Base-by-base conservation (phyloP, 331 rosid genomes). In the Dryas integrifolia region DNA sequence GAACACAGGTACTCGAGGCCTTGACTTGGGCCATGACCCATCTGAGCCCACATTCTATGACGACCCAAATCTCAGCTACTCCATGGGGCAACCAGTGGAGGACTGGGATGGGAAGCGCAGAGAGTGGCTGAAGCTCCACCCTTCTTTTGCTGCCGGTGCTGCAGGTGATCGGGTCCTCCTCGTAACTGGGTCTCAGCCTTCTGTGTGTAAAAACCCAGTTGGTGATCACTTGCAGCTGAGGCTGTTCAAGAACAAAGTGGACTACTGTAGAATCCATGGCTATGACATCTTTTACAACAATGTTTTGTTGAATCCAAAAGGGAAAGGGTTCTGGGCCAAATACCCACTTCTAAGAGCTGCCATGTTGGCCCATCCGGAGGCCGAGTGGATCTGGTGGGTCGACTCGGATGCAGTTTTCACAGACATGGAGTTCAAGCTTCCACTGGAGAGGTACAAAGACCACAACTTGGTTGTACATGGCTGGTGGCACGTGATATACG, bases 301-400 rank as follows among this genome's bases (percentile, higher is more conserved):
- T 50, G 62, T 61, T 18, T 63, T 90, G 13, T 67, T 90, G 1
- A 76, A 92, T 69, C 96, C 90, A 1, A 68, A 84, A 13, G 91
- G 91, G 92, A 78, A 73, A 58, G 49, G 85, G 0, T 92, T 83
- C 59, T 92, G 98, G 98, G 98, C 98, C n/a, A 92, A 92, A 57
- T 86, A 86, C 1, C 96, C 98, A 2, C 90, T 85, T 65, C 77
- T 92, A 0, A 79, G 86, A 60, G 90, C 96, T 0, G 91, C 96
- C 3, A 92, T 92, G 96, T 26, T 90, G 76, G 92, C 96, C n/a
- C 98, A 92, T 10, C 98, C 96, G 1, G 98, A 92, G 57, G 88
- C 92, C 26, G 96, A 92, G 82, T 92, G 98, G 98, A 86, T 90
- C 84, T 92, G 90, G 91, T 92, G 98, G 98, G 96, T 92, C 3